phyloP scores from a whole-genome alignment of 2,329 filamentous ascomycete species.

The Xylaria sp. region DNA sequence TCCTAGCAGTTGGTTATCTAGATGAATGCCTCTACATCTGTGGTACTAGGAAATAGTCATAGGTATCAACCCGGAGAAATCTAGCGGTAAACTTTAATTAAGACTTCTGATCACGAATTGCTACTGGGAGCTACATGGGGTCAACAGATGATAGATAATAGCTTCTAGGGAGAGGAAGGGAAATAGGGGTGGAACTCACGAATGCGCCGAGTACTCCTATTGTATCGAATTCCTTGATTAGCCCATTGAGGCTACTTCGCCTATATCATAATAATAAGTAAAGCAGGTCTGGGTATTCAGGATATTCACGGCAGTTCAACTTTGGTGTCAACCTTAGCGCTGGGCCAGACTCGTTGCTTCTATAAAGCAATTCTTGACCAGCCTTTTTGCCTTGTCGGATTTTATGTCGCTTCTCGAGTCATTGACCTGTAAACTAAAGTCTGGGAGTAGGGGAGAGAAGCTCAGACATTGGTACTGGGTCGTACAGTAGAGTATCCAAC shows the following conservation, averaged over 20 bases:
- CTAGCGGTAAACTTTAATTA: not conserved
- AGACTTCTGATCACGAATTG: not conserved
- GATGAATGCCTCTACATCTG: not conserved
- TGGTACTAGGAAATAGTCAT: not conserved
- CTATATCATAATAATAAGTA: not conserved
- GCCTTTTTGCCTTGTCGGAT: not conserved
- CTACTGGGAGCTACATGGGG: not conserved
- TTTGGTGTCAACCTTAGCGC: not conserved
- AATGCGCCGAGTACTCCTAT: not conserved
- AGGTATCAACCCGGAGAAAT: not conserved
- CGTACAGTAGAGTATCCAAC: not conserved
- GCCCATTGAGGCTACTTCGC: not conserved
- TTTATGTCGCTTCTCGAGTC: not conserved
- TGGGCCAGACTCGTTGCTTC: not conserved
- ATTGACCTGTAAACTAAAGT: not conserved
- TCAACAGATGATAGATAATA: too few species aligned
- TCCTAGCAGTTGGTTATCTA: not conserved
- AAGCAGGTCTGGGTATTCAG: not conserved
- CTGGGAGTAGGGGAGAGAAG: not conserved
- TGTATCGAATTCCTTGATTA: not conserved
- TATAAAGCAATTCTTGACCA: not conserved
- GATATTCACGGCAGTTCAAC: not conserved
- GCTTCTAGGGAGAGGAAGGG: not conserved
- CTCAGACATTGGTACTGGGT: not conserved
- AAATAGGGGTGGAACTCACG: not conserved